Evolutionary conservation across 495 filamentous ascomycete species (phyloP).

Genomic region (Amorphotheca resinae): DNA sequence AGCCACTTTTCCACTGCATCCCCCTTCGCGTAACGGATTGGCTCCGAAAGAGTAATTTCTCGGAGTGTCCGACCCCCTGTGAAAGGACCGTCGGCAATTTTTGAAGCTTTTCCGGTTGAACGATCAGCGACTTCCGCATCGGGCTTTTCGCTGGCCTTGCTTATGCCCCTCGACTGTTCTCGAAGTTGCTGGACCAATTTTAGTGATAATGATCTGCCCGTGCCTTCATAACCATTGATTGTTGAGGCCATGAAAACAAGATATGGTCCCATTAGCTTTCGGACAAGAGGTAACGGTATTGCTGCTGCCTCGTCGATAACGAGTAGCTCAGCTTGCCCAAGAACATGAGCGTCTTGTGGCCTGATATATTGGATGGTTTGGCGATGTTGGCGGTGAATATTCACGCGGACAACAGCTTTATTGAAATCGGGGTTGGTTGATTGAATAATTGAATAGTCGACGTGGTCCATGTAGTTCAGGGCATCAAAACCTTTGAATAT

Average conservation of each 20-base stretch:
- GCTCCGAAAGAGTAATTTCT: slow-evolving; percentile 85
- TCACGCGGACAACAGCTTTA: slow-evolving; percentile 95
- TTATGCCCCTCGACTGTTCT: slow-evolving; percentile 65
- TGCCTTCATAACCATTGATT: slow-evolving; percentile 98
- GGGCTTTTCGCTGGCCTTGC: slow-evolving; percentile 34
- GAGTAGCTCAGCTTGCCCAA: slow-evolving; percentile 90
- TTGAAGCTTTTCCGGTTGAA: slow-evolving; percentile 53
- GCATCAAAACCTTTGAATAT: slow-evolving; percentile 98
- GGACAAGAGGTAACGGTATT: slow-evolving; percentile 83
- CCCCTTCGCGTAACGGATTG: slow-evolving; percentile 85
- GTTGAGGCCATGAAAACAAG: slow-evolving; percentile 99
- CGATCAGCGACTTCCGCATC: slow-evolving; percentile 62
- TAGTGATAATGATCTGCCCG: slow-evolving; percentile 83
- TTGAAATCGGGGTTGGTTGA: slow-evolving; percentile 98
- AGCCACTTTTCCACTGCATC: slow-evolving; percentile 94
- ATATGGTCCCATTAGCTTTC: slow-evolving; percentile 95
- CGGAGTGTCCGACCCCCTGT: slow-evolving; percentile 65
- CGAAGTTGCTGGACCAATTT: slow-evolving; percentile 97
- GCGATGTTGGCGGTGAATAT: slow-evolving; percentile 86
- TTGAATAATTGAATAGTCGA: slow-evolving; percentile 96
- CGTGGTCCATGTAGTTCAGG: slow-evolving; percentile 81
- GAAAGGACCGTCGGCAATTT: slow-evolving; percentile 43
- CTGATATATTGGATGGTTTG: slow-evolving; percentile 99
- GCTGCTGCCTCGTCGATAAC: slow-evolving; percentile 98
- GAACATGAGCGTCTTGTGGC: slow-evolving; percentile 85